Percentiles rank a stretch among this genome's conserved stretches.
Conservation (phyloP, 768 basidiomycete species). For the Suillus cothurnatus region DNA sequence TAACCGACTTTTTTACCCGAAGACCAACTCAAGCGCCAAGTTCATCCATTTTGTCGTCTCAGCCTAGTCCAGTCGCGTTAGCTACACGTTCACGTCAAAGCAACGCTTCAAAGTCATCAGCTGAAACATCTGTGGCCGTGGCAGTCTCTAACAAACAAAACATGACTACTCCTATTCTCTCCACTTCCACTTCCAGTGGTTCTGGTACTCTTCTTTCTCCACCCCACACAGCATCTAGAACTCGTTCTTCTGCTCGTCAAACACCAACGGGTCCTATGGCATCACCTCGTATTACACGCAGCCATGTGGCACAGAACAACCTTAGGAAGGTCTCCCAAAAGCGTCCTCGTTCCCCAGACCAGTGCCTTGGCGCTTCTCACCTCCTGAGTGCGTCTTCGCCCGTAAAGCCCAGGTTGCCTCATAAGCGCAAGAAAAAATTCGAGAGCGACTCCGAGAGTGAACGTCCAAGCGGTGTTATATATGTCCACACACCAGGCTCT, state of each 20-base stretch:
- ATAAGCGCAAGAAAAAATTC: slow-evolving; percentile 23
- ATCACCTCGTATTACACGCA: slow-evolving; percentile 11
- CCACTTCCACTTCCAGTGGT: slow-evolving; percentile 29
- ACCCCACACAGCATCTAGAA: slow-evolving; percentile 4
- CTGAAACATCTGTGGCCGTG: slow-evolving; percentile 1
- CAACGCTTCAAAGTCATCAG: slow-evolving; percentile 5
- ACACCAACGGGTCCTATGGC: slow-evolving; percentile 13
- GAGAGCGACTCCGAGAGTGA: slow-evolving; percentile 13
- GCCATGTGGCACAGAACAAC: slow-evolving; percentile 17
- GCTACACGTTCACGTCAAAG: slow-evolving; percentile 18
- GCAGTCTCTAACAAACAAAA: neutral
- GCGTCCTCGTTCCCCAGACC: slow-evolving; percentile 29
- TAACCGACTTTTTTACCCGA: slow-evolving; percentile 52
- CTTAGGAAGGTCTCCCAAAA: slow-evolving; percentile 19
- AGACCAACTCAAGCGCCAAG: slow-evolving; percentile 16
- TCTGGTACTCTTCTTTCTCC: neutral
- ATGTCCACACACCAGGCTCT: slow-evolving; percentile 16
- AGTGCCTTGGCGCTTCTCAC: neutral
- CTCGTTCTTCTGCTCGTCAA: slow-evolving; percentile 9
- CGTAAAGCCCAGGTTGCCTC: slow-evolving; percentile 22
- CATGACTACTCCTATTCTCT: slow-evolving; percentile 21
- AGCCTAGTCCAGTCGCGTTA: slow-evolving; percentile 6
- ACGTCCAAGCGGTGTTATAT: slow-evolving; percentile 10
- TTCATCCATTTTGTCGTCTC: slow-evolving; percentile 21
- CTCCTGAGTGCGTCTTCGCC: slow-evolving; percentile 9